Base-by-base conservation (phyloP, 1,139 yeast genomes). In the Diutina neorugosa region DNA sequence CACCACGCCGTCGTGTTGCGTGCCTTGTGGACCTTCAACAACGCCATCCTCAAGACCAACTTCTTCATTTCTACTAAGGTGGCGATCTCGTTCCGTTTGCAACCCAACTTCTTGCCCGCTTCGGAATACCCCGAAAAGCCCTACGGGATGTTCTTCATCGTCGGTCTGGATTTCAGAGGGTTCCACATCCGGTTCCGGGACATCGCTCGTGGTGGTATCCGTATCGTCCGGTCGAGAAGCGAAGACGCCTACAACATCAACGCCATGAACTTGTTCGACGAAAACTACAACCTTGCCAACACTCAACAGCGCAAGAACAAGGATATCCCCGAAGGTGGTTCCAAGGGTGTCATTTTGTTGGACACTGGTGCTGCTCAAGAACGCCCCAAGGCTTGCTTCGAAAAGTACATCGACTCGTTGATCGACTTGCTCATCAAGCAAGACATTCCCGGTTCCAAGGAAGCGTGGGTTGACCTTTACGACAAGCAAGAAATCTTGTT, bases 311-410 rank as follows among this genome's bases (percentile, higher is more conserved):
- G 93, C 61, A 93, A 93, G 73, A 93, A 93, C 72, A 93, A 93
- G 74, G 98, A 93, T 73, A 93, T 93, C 56, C 98, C 98, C 49
- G 98, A 93, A 76, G 98, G 98, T 67, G 98, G 98, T 50, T 89
- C 98, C 52, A 93, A 93, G 70, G 98, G 98, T 71, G 98, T 93
- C 53, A 87, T 93, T 56, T 77, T 93, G 63, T 77, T 93, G 60
- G 91, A 91, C 65, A 81, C 83, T 11, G 87, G 86, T 57, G 80
- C 78, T 56, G 88, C 94, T 54, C 96, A 87, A 69, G 86, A 82
- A 53, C 81, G 84, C 65, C 90, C 96, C 51, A 83, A 82, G 61
- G 84, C 88, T 56, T 89, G 96, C 49, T 93, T 93, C 68, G 88
- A 86, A 64, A 94, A 93, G 73, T 93, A 93, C 67, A 85, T 91